phyloP scores from a whole-genome alignment of 2,329 filamentous ascomycete genomes.

The Davidsoniella eucalypti region DNA sequence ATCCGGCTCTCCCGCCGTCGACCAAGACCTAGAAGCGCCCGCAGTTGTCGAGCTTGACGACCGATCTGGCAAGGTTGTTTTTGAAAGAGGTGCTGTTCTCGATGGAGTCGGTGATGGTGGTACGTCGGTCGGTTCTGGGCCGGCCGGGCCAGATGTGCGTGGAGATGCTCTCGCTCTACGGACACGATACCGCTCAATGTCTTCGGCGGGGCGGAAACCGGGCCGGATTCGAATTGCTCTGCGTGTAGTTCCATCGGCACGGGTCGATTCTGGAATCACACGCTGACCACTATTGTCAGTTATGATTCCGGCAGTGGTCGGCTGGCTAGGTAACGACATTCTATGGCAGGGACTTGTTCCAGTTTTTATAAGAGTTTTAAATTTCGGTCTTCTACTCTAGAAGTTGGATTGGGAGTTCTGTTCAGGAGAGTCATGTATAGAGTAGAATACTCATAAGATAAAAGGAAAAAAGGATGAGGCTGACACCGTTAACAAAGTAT shows the following conservation, averaged over 20 bases:
- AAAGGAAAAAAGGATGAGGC: no score
- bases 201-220: constrained; percentile 85
- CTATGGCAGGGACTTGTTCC: no score
- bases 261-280: constrained; percentile 73
- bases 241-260: constrained; percentile 78
- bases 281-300: constrained; percentile 64
- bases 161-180: constrained; percentile 32
- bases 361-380: no score
- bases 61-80: not conserved
- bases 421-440: no score
- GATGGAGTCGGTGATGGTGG: not conserved
- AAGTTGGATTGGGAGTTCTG: no score
- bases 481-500: no score
- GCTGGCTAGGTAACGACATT: no score
- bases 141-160: constrained; percentile 3
- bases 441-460: no score
- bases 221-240: constrained; percentile 89
- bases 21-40: not conserved
- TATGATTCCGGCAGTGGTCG: constrained; percentile 49
- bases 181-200: constrained; percentile 93
- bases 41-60: not conserved
- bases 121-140: not conserved
- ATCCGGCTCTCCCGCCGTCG: not conserved
- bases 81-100: not conserved
- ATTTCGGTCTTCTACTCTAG: no score